Base-by-base conservation (phyloP, 139 green algal species). In the Microglena sp. region DNA sequence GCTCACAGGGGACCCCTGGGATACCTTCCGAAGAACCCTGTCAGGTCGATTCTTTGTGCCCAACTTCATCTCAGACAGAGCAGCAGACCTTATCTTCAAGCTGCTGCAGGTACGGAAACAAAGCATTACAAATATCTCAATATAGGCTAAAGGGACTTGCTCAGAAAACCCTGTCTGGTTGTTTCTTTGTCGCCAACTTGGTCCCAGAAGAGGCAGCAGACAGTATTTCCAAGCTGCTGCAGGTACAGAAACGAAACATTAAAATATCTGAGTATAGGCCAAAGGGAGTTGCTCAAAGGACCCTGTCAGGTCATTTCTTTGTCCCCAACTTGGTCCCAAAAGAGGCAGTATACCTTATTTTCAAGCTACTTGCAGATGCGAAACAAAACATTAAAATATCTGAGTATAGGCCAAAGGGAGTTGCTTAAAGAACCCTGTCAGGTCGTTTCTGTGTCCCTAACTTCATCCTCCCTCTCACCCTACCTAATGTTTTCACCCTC, bases 21-120 rank as follows among this genome's bases (percentile, higher is more conserved):
- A 89, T 67, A 89, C 83, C 29, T 89, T 88, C 76, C 63, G 83
- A 5, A 70, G 75, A 27, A 83, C 78, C 4, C 68, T 92, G 59
- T 84, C 77, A 2, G 83, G 79, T 26, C 78, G 82, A 43, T 89
- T 86, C 68, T 86, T 83, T 45, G 77, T 74, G 22, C 86, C 86
- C 22, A 78, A 89, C 69, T 87, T 85, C 64, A 82, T 92, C 55
- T 84, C 78, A 2, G 72, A 86, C 40, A 45, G 61, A 4, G 86
- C 84, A 8, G 77, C 84, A 24, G 79, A 88, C 70, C 75, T 92
- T 43, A 92, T 92, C 72, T 88, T 79, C 74, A 82, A 83, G 62
- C 77, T 92, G 29, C 74, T 92, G 26, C 79, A 88, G 77, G 82
- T 87, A 31, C 0, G 45, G 2, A 33, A 4, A n/a, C n/a, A n/a